These are phyloP conservation scores for Talaromyces sp. DNA, from an alignment of 2,329 filamentous ascomycete species.

Conservation along the genomic window DNA sequence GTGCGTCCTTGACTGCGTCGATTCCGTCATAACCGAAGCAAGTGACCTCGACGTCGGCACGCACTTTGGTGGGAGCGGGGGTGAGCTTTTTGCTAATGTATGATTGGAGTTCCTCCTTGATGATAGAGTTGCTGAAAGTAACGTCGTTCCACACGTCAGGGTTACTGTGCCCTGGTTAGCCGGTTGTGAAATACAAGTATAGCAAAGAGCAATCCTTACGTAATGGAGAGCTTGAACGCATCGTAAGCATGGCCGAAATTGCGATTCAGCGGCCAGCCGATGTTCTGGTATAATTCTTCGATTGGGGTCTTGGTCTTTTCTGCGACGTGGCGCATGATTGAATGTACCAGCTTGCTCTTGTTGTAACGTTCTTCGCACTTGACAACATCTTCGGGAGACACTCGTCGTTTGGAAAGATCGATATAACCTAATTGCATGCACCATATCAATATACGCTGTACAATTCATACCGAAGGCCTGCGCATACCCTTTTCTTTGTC, in stretches of 20 bases:
- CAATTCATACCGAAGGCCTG: background rate
- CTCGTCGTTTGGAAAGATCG: slow-evolving; percentile 96
- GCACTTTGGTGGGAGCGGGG: slow-evolving; percentile 97
- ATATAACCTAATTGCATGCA: slow-evolving; percentile 67
- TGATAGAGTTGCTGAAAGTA: slow-evolving; percentile 77
- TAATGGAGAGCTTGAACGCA: slow-evolving; percentile 98
- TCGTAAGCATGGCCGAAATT: slow-evolving; percentile 96
- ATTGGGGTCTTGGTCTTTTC: slow-evolving; percentile 96
- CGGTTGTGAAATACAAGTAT: background rate
- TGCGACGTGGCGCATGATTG: slow-evolving; percentile 97
- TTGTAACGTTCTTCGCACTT: slow-evolving; percentile 99
- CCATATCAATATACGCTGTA: slow-evolving; percentile 4
- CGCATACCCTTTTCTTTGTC: slow-evolving; percentile 91
- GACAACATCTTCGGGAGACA: slow-evolving; percentile 93
- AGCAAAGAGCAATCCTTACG: slow-evolving; percentile 52
- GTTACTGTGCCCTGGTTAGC: slow-evolving; percentile 57
- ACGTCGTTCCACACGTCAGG: slow-evolving; percentile 94
- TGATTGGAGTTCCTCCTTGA: slow-evolving; percentile 82
- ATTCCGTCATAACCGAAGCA: slow-evolving; percentile 97
- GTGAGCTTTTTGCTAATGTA: slow-evolving; percentile 98
- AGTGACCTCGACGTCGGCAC: slow-evolving; percentile 93
- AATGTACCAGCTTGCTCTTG: slow-evolving; percentile 99
- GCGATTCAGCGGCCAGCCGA: slow-evolving; percentile 96
- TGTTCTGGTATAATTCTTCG: slow-evolving; percentile 87
- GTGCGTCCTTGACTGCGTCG: slow-evolving; percentile 91